Evolutionary conservation across 768 basidiomycete species (phyloP).

Genomic region (Leccinum subgranulosum): DNA sequence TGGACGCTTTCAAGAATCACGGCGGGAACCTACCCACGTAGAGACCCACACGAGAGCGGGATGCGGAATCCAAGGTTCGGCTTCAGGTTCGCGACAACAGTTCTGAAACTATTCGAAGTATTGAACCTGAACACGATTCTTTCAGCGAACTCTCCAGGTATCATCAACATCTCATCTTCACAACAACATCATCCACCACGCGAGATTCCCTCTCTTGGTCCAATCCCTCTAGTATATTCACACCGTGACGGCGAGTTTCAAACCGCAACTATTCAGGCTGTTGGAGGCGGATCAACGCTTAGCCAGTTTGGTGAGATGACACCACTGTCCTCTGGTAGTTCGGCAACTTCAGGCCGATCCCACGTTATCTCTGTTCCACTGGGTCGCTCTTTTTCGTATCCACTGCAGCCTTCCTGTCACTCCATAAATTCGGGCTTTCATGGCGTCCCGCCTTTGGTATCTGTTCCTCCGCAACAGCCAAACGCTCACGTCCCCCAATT

Average conservation of each 20-base stretch:
- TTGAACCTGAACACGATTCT: neutral
- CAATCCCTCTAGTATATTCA: constrained; percentile 5
- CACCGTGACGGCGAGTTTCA: constrained; percentile 1
- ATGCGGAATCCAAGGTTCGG: constrained; percentile 14
- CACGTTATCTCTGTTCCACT: neutral
- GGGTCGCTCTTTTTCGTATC: neutral
- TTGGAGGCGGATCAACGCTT: neutral
- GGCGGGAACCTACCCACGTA: constrained; percentile 6
- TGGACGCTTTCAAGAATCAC: constrained; percentile 2
- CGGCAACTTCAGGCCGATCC: neutral
- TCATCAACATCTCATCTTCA: constrained; percentile 1
- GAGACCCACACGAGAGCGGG: neutral
- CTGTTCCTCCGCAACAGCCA: neutral
- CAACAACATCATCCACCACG: neutral
- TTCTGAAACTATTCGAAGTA: neutral
- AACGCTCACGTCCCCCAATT: neutral
- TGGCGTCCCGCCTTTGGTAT: neutral
- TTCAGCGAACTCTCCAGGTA: neutral
- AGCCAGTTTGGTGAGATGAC: neutral
- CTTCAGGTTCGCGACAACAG: constrained; percentile 9
- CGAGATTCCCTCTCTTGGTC: neutral
- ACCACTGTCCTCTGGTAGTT: neutral
- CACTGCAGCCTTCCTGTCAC: neutral
- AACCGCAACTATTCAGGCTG: neutral
- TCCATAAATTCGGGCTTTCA: neutral